Evolutionary conservation across 257 asterid genomes (phyloP), one percentile per base, ranked within the genome.

Genomic region (Asclepias syriaca): DNA sequence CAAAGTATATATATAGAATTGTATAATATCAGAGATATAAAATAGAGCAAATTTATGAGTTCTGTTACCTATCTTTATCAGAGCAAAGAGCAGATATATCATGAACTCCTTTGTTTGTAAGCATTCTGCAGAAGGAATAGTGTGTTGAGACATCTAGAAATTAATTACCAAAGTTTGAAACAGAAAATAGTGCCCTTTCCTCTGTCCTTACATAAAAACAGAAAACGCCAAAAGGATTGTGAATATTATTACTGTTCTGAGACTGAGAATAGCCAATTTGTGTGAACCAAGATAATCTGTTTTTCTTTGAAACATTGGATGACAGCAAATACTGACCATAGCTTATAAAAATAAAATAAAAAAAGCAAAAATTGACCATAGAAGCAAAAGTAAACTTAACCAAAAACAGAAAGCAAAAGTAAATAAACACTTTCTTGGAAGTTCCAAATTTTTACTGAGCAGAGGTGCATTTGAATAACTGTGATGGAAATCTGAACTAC

Each of bases 41-140:
- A 14, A 22, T 53, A 8, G 50, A 53, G 45, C 56, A 77, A 64
- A 43, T 12, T 39, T 16, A 37, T 61, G 70, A 72, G 48, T 43
- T 43, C 0, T 54, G 46, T 78, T 70, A 91, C 97, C 87, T 89
- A 72, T 89, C 89, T 46, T 78, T 61, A 5, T 77, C 87, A 7
- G 84, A 78, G 74, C 96, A 89, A 56, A 91, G 87, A 22, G 95
- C 95, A 71, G 93, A 87, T 79, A 94, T 91, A 73, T 91, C 97
- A 68, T 91, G 85, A 73, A 91, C 82, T 69, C 78, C 96, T 81
- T 65, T 83, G 82, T 45, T 84, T 19, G 77, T 85, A 64, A 94
- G 96, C 85, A 82, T 72, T 86, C 97, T 94, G 92, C 89, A 72
- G 79, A n/a, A 61, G 45, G 75, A 71, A 77, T 75, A 34, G 21